Evolutionary conservation across 1,284 basidiomycete genomes (phyloP).

Genomic region (Ustilago bromivora): DNA sequence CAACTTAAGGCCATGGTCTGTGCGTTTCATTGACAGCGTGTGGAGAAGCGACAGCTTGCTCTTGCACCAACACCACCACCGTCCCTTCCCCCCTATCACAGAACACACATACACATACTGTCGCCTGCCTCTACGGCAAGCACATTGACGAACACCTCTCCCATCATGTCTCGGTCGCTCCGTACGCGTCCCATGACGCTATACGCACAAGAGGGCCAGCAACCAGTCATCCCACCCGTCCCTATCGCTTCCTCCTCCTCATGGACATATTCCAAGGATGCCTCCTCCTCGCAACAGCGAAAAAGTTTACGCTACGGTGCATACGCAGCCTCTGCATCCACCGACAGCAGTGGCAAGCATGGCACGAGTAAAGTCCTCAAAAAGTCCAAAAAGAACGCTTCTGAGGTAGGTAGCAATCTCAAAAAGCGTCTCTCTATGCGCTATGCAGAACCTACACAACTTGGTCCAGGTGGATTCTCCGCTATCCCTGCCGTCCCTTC

Average conservation of each 20-base stretch:
- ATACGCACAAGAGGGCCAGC: slow-evolving; percentile 54
- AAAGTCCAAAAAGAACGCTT: slow-evolving; percentile 54
- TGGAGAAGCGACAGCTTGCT: background rate
- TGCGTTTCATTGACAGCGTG: slow-evolving; percentile 7
- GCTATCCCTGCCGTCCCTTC: slow-evolving; percentile 44
- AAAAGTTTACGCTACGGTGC: slow-evolving; percentile 10
- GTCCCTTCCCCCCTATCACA: background rate
- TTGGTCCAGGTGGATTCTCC: slow-evolving; percentile 58
- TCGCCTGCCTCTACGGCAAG: slow-evolving; percentile 5
- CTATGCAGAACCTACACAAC: slow-evolving; percentile 63
- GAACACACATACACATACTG: background rate
- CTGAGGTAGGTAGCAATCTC: slow-evolving; percentile 64
- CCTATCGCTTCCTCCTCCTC: slow-evolving; percentile 7
- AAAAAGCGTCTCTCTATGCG: slow-evolving; percentile 68
- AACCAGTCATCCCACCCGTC: slow-evolving; percentile 29
- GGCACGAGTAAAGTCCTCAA: slow-evolving; percentile 29
- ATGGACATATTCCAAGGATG: slow-evolving; percentile 19
- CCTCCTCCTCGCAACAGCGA: slow-evolving; percentile 12
- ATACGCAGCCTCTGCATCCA: background rate
- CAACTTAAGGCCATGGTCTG: slow-evolving; percentile 6
- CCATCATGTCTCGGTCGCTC: slow-evolving; percentile 63
- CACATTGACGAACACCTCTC: background rate
- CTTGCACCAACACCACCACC: background rate
- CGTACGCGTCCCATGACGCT: slow-evolving; percentile 68
- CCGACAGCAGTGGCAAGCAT: slow-evolving; percentile 2